Evolutionary conservation across 2,329 filamentous ascomycete genomes (phyloP), one percentile per base, ranked within the genome.

Genomic region (Pyrenochaeta sp.): DNA sequence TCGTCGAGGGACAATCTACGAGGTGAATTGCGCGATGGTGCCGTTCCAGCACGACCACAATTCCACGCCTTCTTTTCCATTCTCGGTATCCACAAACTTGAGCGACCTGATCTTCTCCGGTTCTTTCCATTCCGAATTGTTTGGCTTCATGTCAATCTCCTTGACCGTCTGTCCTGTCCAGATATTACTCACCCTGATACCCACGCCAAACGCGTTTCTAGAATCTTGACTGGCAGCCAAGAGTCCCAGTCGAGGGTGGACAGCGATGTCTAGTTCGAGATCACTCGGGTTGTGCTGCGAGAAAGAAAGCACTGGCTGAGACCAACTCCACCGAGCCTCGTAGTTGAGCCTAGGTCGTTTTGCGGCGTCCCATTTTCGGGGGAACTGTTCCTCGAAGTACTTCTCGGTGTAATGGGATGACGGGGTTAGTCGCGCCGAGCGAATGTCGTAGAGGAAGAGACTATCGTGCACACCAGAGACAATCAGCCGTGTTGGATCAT

Each of bases 401-500:
- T 43, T 30, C 3, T 51, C 41, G 23, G 50, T 58, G 48, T 56
- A 55, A 37, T 56, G 52, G 11, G 31, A 32, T 17, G 22, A 15
- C 7, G 20, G 26, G 3, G 42, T 44, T 13, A 42, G 35, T 14
- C 53, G 54, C 1, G 51, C 41, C 11, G 48, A 51, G 31, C 68
- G 63, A 5, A 68, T 53, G 41, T 72, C 68, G 44, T 71, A 71
- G 2, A 69, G 37, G 13, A 52, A 53, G 2, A 71, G 52, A 0
- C 53, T 56, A 30, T 67, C 53, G 15, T 62, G 35, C 0, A 69
- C 35, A 0, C 67, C 65, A 0, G 65, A 54, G 31, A 60, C 64
- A 1, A 71, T 28, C 11, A 72, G 11, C 1, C 65, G 48, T 0
- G 62, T 62, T 5, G 48, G 28, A 22, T 65, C 54, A 28, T 68